Base-by-base conservation (phyloP, 345 rosid species). In the Syzygium aromaticum region DNA sequence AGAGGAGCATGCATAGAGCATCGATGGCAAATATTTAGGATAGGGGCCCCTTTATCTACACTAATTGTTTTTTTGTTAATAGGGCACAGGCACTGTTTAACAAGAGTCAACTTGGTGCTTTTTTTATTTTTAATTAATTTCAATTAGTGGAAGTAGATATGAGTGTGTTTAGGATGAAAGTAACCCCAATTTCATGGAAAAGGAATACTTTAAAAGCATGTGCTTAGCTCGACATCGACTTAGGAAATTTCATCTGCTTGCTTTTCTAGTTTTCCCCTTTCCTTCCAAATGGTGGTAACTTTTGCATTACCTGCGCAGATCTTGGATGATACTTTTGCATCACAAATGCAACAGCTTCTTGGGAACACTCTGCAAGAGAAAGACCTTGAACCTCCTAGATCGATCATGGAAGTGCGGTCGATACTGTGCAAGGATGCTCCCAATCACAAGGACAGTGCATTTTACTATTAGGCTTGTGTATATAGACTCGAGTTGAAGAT, bases 341-440 rank as follows among this genome's bases (percentile, higher is more conserved):
- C 99, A 53, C 97, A 95, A 88, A 95, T 98, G 95, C 99, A 98
- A 91, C 95, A 95, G 91, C 94, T 98, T 57, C 95, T 98, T 8
- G 99, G 99, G 53, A 98, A 96, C 80, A 92, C 96, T 1, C 90
- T 98, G 52, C 94, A 92, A 86, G 98, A 93, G 85, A 97, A 98
- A 88, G 99, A 98, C 88, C 90, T 98, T 21, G 99, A 98, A 92
- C 94, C 98, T 28, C 99, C 99, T 1, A 94, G 98, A 91, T 96
- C 99, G 1, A 94, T 98, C 77, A 91, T 92, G 93, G 99, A 98
- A 89, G 99, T 96, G 84, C 93, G 96, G 5, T 96, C 99, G 5
- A 96, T 98, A 92, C 98, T 98, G 28, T 95, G 99, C 89, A 96
- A 96, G 91, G 99, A 98, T 87, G 92, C 92, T 86, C 92, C 95